These are phyloP conservation scores for Linnemannia elongata DNA, from an alignment of 192 early-diverging fungal genomes.

Conservation along the genomic window DNA sequence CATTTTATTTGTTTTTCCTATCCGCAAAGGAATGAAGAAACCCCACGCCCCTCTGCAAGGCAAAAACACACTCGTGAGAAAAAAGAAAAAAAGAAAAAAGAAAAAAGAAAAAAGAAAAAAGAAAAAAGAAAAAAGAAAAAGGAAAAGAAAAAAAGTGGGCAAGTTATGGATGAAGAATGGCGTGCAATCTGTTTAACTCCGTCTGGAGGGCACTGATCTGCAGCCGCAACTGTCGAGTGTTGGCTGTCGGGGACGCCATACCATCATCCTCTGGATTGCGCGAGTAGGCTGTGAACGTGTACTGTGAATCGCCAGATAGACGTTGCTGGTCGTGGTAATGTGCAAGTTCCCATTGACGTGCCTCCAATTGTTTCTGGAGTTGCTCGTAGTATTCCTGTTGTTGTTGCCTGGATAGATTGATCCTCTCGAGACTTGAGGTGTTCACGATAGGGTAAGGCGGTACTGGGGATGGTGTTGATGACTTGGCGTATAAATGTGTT, in stretches of 20 bases:
- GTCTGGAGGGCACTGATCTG: not conserved
- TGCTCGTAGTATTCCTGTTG: not conserved
- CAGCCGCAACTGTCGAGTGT: not conserved
- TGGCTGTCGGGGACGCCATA: not conserved
- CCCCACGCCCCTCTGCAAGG: too few species aligned
- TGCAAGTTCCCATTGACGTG: not conserved
- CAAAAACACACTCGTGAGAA: not conserved
- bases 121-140: not conserved
- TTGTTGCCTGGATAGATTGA: not conserved
- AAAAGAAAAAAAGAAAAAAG: not conserved
- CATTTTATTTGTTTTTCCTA: too few species aligned
- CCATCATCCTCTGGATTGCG: not conserved
- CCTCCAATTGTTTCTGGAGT: not conserved
- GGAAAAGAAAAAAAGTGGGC: not conserved
- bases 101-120: not conserved
- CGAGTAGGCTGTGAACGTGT: not conserved
- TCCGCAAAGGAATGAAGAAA: too few species aligned
- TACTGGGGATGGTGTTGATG: not conserved
- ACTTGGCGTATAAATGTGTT: not conserved
- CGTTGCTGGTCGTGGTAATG: not conserved
- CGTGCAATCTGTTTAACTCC: not conserved
- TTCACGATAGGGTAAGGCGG: not conserved
- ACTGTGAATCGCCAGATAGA: too few species aligned
- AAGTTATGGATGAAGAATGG: not conserved
- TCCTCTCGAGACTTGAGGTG: not conserved